Conservation (phyloP, 768 basidiomycete genomes). For the Dendrothele bispora region DNA sequence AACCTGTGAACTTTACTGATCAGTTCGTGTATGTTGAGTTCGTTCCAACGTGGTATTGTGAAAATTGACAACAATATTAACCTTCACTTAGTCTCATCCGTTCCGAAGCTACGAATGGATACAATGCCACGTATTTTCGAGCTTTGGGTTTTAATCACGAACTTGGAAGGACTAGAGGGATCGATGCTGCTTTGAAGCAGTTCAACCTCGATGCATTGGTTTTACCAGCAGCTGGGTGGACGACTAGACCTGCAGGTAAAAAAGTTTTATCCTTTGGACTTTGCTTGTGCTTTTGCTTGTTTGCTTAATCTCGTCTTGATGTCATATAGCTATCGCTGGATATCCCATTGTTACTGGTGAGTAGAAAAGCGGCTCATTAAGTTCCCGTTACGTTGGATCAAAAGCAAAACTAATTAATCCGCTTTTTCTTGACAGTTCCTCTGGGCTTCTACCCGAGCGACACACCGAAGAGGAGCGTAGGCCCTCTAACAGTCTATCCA, state of each 20-base stretch:
- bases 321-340: conserved; percentile 54
- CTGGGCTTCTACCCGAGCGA: conserved; percentile 58
- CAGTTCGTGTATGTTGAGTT: conserved; percentile 31
- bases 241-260: conserved; percentile 38
- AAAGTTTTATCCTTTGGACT: too few relatives aligned
- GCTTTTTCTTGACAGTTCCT: conserved; percentile 41
- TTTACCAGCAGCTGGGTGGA: conserved; percentile 41
- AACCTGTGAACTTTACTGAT: conserved; percentile 35
- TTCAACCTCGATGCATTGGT: conserved; percentile 53
- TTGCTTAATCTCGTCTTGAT: background rate
- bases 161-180: conserved; percentile 50
- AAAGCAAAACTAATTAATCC: conserved; percentile 5
- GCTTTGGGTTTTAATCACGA: conserved; percentile 45
- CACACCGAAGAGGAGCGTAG: conserved; percentile 37
- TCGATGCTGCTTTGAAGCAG: conserved; percentile 48
- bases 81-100: conserved; percentile 39
- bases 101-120: conserved; percentile 38
- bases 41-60: background rate
- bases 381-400: background rate
- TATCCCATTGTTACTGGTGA: conserved; percentile 67
- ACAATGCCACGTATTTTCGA: conserved; percentile 42
- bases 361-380: conserved; percentile 12
- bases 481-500: conserved; percentile 43
- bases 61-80: background rate
- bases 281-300: background rate